These are phyloP conservation scores for Collybiopsis luxurians DNA, from an alignment of 768 basidiomycete species.

Conservation along the genomic window DNA sequence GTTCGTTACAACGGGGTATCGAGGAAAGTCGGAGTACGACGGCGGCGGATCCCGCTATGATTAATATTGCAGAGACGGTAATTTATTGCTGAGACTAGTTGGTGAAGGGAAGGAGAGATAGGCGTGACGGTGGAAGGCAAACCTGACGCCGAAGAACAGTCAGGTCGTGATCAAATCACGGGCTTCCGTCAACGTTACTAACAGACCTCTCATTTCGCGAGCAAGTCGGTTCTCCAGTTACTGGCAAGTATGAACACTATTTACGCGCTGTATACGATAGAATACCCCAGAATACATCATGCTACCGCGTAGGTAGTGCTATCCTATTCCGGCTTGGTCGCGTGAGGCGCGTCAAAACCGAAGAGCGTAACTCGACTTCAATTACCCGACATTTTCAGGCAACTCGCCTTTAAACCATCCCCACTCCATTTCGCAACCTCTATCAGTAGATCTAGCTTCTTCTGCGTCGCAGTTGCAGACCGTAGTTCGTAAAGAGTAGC, in stretches of 20 bases:
- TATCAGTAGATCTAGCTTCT: conserved; percentile 70
- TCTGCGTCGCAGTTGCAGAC: conserved; percentile 67
- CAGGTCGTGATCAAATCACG: not conserved
- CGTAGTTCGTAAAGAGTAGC: conserved; percentile 84
- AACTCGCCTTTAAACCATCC: conserved; percentile 73
- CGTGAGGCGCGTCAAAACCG: not conserved
- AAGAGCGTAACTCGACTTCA: conserved; percentile 17
- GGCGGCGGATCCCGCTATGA: conserved; percentile 43
- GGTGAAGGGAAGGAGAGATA: not conserved
- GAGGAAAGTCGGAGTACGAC: conserved; percentile 38
- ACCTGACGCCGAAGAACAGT: not conserved
- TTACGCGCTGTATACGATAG: too few species aligned
- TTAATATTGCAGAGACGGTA: not conserved
- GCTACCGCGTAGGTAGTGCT: not conserved
- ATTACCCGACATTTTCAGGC: conserved; percentile 74
- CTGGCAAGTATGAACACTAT: too few species aligned
- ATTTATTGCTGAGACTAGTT: not conserved
- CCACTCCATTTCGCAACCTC: conserved; percentile 87
- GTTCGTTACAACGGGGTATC: conserved; percentile 39
- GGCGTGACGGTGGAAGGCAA: not conserved
- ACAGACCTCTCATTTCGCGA: too few species aligned
- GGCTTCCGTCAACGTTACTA: not conserved
- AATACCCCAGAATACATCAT: not conserved
- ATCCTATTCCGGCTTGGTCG: not conserved
- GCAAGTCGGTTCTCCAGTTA: too few species aligned